Conservation (phyloP, 306 rosid genomes). For the Glycine soja region DNA sequence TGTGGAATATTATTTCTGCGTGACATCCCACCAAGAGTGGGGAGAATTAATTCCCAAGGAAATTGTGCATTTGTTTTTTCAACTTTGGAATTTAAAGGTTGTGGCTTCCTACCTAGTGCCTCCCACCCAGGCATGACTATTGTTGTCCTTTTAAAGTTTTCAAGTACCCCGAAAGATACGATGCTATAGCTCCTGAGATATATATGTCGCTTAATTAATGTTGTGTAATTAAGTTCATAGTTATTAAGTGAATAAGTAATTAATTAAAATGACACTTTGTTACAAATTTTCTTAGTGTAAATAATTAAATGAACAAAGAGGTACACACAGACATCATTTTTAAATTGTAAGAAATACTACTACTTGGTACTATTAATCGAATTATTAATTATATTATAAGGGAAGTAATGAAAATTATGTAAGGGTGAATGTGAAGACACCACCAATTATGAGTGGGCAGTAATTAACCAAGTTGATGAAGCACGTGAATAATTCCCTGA, state of each 20-base stretch:
- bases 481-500: constrained; percentile 56
- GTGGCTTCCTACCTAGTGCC: constrained; percentile 45
- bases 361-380: not conserved
- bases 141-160: constrained; percentile 39
- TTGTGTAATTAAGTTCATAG: not conserved
- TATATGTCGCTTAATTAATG: not conserved
- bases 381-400: not conserved
- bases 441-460: not conserved
- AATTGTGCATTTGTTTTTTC: constrained; percentile 43
- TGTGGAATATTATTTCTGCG: constrained; percentile 42
- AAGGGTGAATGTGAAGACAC: constrained; percentile 8
- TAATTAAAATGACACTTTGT: not conserved
- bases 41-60: constrained; percentile 56
- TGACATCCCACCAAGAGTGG: constrained; percentile 54
- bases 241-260: not conserved
- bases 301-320: not conserved
- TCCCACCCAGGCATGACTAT: constrained; percentile 49
- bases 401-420: not conserved
- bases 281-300: not conserved
- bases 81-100: constrained; percentile 49
- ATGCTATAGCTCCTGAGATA: constrained; percentile 4
- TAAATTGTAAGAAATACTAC: not conserved
- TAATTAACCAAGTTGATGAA: constrained; percentile 35
- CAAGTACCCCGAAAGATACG: constrained; percentile 34
- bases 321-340: not conserved